These are phyloP conservation scores for Chytriomyces sp. DNA, from an alignment of 192 early-diverging fungal genomes.

Conservation along the genomic window DNA sequence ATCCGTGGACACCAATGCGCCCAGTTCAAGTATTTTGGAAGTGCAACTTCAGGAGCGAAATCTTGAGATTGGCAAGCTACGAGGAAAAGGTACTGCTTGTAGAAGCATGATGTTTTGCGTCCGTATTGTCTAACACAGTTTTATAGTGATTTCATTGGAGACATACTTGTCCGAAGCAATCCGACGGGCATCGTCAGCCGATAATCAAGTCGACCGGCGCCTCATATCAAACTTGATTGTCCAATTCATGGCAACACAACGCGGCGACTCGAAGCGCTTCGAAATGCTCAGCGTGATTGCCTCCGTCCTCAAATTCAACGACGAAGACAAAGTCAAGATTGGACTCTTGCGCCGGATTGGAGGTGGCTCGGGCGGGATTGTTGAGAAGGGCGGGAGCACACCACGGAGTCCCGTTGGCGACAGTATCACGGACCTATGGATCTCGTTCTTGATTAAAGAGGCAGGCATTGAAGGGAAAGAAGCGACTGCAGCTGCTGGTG, in stretches of 20 bases:
- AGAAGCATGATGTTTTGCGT: not conserved
- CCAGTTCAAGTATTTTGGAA: constrained; percentile 38
- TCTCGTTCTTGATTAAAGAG: constrained; percentile 56
- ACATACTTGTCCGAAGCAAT: constrained; percentile 91
- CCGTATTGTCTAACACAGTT: constrained; percentile 2
- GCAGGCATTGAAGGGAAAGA: not conserved
- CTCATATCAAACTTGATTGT: constrained; percentile 91
- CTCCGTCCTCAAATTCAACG: constrained; percentile 81
- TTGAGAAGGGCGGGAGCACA: not conserved
- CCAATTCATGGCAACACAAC: constrained; percentile 79
- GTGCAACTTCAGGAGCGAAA: constrained; percentile 74
- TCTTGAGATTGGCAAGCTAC: constrained; percentile 75
- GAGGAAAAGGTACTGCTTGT: constrained; percentile 66
- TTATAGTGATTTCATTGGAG: constrained; percentile 78
- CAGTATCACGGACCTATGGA: constrained; percentile 60
- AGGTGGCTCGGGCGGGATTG: constrained; percentile 21
- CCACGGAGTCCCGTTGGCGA: constrained; percentile 30
- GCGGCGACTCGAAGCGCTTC: constrained; percentile 89
- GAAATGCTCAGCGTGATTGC: constrained; percentile 92
- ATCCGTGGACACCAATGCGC: constrained; percentile 4
- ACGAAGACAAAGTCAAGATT: constrained; percentile 80
- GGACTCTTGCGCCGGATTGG: constrained; percentile 74
- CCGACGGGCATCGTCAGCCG: constrained; percentile 78
- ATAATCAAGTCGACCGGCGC: constrained; percentile 70
- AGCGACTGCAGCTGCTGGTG: not conserved